These are phyloP conservation scores for Papiliotrema fonsecae DNA, from an alignment of 1,284 basidiomycete genomes.

Conservation along the genomic window DNA sequence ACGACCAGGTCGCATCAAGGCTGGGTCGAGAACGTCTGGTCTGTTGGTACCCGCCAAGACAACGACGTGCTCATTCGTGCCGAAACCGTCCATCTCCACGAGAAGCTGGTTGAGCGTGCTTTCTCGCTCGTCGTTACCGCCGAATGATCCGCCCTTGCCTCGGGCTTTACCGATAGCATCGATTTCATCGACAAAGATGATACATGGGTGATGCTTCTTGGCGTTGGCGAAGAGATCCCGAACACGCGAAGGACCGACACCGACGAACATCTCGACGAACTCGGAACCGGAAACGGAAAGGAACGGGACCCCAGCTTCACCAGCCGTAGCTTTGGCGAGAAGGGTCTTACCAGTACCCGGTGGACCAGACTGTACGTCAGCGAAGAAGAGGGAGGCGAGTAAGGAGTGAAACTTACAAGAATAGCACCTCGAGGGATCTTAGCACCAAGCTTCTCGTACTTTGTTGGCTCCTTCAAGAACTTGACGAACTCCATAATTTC, in stretches of 20 bases:
- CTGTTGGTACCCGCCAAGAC: slow-evolving; percentile 96
- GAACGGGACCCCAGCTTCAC: slow-evolving; percentile 96
- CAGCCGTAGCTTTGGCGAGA: slow-evolving; percentile 95
- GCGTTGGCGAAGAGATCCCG: slow-evolving; percentile 95
- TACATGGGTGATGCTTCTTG: slow-evolving; percentile 96
- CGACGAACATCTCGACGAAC: slow-evolving; percentile 99
- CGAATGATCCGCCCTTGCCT: slow-evolving; percentile 80
- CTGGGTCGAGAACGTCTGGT: slow-evolving; percentile 90
- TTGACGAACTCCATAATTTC: slow-evolving; percentile 99
- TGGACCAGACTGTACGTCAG: slow-evolving; percentile 63
- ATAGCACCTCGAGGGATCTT: slow-evolving; percentile 99
- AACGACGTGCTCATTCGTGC: slow-evolving; percentile 91
- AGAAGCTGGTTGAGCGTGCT: slow-evolving; percentile 96
- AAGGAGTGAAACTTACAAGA: slow-evolving; percentile 47
- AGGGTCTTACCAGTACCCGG: slow-evolving; percentile 99
- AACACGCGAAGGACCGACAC: slow-evolving; percentile 95
- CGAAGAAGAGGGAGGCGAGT: background rate
- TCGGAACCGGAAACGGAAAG: slow-evolving; percentile 97
- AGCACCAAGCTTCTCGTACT: slow-evolving; percentile 93
- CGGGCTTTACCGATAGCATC: slow-evolving; percentile 97
- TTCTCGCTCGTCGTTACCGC: slow-evolving; percentile 97
- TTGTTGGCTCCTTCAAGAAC: slow-evolving; percentile 92
- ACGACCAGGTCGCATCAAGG: slow-evolving; percentile 92
- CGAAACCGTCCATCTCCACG: slow-evolving; percentile 99
- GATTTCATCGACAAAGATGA: slow-evolving; percentile 97